Conservation (phyloP, 257 asterid genomes). For the Linderniella brevidens region DNA sequence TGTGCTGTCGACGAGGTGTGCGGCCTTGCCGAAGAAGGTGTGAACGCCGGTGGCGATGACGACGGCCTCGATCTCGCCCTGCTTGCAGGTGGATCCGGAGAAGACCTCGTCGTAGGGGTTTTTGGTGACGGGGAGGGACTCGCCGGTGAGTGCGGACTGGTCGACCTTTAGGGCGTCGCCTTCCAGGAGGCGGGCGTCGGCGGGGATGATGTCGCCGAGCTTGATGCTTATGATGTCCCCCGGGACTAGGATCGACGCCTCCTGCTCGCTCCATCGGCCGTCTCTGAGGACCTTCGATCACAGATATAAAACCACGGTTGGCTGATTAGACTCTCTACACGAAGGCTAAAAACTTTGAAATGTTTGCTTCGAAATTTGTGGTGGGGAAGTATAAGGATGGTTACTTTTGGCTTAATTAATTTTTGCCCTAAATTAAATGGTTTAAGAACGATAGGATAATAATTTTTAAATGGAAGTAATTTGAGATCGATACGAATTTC, state of each 20-base stretch:
- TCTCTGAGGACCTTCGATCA: slow-evolving; percentile 43
- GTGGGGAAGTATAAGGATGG: too few species aligned
- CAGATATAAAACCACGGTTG: too few species aligned
- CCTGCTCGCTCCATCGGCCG: slow-evolving; percentile 58
- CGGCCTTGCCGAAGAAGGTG: slow-evolving; percentile 64
- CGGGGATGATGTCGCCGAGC: slow-evolving; percentile 57
- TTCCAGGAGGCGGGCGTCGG: slow-evolving; percentile 52
- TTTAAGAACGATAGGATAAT: too few species aligned
- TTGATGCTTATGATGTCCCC: slow-evolving; percentile 52
- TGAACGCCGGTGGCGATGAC: slow-evolving; percentile 66
- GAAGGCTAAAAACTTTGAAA: too few species aligned
- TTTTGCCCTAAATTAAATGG: too few species aligned
- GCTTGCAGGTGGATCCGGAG: slow-evolving; percentile 68
- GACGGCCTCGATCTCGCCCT: slow-evolving; percentile 52
- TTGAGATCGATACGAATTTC: too few species aligned
- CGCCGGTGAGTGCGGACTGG: slow-evolving; percentile 65
- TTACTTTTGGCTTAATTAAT: too few species aligned
- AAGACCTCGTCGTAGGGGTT: slow-evolving; percentile 58
- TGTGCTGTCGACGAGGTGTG: slow-evolving; percentile 56
- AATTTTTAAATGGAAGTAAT: too few species aligned
- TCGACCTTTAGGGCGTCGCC: slow-evolving; percentile 61
- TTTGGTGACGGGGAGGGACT: slow-evolving; percentile 57
- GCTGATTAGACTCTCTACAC: too few species aligned
- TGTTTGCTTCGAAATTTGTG: too few species aligned
- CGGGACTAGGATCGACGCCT: slow-evolving; percentile 44